These are phyloP conservation scores for Chaetomium fimeti DNA, from an alignment of 495 filamentous ascomycete genomes.

Conservation along the genomic window DNA sequence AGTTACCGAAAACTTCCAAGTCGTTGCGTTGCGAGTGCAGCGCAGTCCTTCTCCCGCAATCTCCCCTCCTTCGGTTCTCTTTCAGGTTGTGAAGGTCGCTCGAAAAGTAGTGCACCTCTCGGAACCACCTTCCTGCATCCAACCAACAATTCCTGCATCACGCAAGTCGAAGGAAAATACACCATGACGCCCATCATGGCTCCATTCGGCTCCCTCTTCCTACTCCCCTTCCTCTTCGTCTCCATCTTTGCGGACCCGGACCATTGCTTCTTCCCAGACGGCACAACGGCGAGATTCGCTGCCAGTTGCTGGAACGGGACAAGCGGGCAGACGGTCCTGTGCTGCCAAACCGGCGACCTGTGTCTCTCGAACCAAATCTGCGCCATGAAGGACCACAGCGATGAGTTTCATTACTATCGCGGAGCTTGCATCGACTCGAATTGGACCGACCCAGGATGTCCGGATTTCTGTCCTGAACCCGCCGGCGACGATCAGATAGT, in stretches of 20 bases:
- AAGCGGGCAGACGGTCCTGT: constrained; percentile 5
- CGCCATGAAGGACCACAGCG: neutral
- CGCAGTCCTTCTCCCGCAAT: no score
- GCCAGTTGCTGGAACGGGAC: neutral
- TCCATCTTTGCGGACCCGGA: neutral
- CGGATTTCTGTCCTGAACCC: neutral
- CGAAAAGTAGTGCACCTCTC: no score
- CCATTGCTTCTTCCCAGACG: constrained; percentile 6
- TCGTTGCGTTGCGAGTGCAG: constrained; percentile 2
- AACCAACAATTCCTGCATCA: neutral
- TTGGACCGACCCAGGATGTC: constrained; percentile 8
- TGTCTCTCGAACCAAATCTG: constrained; percentile 22
- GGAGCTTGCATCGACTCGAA: constrained; percentile 16
- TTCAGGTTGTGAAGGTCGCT: neutral
- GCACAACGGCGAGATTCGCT: neutral
- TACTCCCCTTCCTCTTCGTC: constrained; percentile 1
- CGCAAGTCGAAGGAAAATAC: neutral
- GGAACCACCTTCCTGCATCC: neutral
- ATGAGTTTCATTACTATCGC: constrained; percentile 10
- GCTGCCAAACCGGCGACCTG: constrained; percentile 13
- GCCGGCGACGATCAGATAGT: neutral
- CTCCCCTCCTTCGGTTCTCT: neutral
- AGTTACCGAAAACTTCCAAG: neutral
- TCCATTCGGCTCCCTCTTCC: neutral
- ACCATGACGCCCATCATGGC: neutral